These are phyloP conservation scores for Penicillium dipodomyicola DNA, from an alignment of 495 filamentous ascomycete genomes.

Conservation along the genomic window DNA sequence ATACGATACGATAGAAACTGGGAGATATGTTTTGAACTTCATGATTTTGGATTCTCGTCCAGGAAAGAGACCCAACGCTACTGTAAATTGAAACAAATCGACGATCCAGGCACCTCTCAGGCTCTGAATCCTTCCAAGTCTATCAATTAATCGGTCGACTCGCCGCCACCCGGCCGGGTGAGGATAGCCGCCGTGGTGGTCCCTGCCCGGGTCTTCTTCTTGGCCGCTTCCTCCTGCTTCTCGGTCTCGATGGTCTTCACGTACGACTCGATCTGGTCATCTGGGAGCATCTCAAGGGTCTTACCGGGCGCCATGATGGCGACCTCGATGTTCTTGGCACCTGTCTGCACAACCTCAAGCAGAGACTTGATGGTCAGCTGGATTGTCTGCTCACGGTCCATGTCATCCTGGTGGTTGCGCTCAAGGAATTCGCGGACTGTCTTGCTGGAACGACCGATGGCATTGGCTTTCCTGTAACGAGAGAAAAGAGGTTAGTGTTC, in stretches of 20 bases:
- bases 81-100: constrained; percentile 29
- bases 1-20: constrained; percentile 20
- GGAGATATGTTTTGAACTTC: constrained; percentile 20
- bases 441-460: constrained; percentile 96
- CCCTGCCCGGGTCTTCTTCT: constrained; percentile 86
- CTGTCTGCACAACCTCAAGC: constrained; percentile 96
- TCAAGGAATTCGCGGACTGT: constrained; percentile 97
- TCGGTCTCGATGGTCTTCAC: constrained; percentile 98
- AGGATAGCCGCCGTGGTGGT: constrained; percentile 76
- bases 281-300: constrained; percentile 86
- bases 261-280: constrained; percentile 92
- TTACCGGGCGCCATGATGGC: constrained; percentile 97
- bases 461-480: constrained; percentile 87
- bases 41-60: constrained; percentile 31
- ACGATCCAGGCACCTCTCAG: constrained; percentile 9
- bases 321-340: constrained; percentile 99
- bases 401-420: constrained; percentile 94
- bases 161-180: constrained; percentile 61
- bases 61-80: constrained; percentile 30
- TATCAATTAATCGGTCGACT: constrained; percentile 23
- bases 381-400: constrained; percentile 96
- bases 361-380: constrained; percentile 96
- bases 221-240: constrained; percentile 97
- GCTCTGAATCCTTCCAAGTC: constrained; percentile 12
- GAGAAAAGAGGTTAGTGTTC: constrained; percentile 9